A percentile compares a stretch with the other conserved stretches of the same genome.
phyloP scores from a whole-genome alignment of 495 filamentous ascomycete genomes.

The Trichoderma virens region DNA sequence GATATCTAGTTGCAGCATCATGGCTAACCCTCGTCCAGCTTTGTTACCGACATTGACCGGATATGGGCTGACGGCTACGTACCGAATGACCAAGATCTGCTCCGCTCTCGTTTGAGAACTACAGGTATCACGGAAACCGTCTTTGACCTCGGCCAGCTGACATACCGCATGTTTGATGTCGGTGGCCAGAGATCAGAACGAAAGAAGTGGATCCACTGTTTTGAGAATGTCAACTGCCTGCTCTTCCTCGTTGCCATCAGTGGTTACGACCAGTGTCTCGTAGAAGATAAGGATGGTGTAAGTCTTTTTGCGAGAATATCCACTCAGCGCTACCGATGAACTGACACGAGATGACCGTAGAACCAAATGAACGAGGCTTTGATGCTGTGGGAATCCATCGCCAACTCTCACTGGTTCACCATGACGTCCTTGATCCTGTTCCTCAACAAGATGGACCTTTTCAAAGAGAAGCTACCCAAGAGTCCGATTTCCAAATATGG shows the following conservation, averaged over 20 bases:
- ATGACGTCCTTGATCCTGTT: constrained; percentile 95
- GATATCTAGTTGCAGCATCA: neutral
- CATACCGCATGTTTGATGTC: constrained; percentile 98
- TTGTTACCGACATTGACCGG: constrained; percentile 82
- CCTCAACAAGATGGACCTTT: constrained; percentile 98
- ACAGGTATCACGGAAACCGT: constrained; percentile 96
- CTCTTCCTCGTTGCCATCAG: constrained; percentile 94
- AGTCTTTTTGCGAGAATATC: constrained; percentile 25
- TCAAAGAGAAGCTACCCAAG: constrained; percentile 75
- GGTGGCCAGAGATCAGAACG: constrained; percentile 94
- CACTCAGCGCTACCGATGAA: neutral
- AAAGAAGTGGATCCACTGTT: constrained; percentile 99
- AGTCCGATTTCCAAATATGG: constrained; percentile 78
- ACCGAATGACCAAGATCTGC: constrained; percentile 93
- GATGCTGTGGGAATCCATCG: constrained; percentile 96
- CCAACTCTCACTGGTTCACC: constrained; percentile 96
- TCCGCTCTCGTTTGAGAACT: constrained; percentile 85
- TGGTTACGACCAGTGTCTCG: constrained; percentile 93
- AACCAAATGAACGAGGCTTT: constrained; percentile 99
- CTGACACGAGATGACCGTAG: constrained; percentile 39
- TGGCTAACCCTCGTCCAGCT: constrained; percentile 46
- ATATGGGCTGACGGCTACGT: constrained; percentile 81
- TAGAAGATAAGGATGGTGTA: constrained; percentile 96
- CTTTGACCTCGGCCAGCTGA: constrained; percentile 90
- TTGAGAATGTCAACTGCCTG: constrained; percentile 90